A percentile compares a stretch with the other conserved stretches of the same genome.
Conservation (phyloP, 2,329 filamentous ascomycete species). For the Penicillium sp. region DNA sequence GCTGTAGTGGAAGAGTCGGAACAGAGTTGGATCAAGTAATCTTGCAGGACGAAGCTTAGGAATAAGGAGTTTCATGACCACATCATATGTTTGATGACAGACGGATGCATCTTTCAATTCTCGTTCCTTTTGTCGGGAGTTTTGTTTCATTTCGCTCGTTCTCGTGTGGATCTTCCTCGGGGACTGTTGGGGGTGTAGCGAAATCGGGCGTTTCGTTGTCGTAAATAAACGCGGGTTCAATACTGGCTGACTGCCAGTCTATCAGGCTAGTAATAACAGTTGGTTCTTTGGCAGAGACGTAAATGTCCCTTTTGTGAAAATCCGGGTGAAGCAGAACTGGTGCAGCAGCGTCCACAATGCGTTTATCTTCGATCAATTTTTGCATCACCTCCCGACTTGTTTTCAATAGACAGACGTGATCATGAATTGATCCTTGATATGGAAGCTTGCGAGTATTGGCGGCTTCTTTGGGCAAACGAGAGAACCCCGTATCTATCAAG, state of each 20-base stretch:
- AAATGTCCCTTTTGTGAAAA: constrained; percentile 37
- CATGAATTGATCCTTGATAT: constrained; percentile 21
- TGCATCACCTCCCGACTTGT: constrained; percentile 17
- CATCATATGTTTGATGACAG: constrained; percentile 34
- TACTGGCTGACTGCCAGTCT: constrained; percentile 36
- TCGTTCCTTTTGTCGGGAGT: constrained; percentile 10
- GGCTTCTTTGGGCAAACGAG: constrained; percentile 20
- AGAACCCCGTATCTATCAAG: constrained; percentile 24
- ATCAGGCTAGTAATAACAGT: constrained; percentile 33
- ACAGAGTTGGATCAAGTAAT: constrained; percentile 28
- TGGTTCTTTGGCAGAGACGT: constrained; percentile 31
- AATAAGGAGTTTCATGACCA: constrained; percentile 21
- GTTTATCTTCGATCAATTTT: constrained; percentile 21
- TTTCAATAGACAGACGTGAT: constrained; percentile 1
- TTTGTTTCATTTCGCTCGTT: constrained; percentile 12
- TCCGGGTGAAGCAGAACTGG: constrained; percentile 32
- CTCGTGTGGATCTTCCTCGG: constrained; percentile 15
- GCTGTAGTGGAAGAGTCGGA: constrained; percentile 35
- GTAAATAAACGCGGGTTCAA: constrained; percentile 35
- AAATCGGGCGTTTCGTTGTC: constrained; percentile 33
- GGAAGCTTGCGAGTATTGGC: background rate
- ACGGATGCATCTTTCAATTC: constrained; percentile 28
- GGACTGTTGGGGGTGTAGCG: constrained; percentile 14
- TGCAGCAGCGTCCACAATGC: constrained; percentile 17
- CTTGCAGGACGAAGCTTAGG: constrained; percentile 29